phyloP scores from a whole-genome alignment of 768 basidiomycete genomes.

The Leucosporidium creatinivorum region DNA sequence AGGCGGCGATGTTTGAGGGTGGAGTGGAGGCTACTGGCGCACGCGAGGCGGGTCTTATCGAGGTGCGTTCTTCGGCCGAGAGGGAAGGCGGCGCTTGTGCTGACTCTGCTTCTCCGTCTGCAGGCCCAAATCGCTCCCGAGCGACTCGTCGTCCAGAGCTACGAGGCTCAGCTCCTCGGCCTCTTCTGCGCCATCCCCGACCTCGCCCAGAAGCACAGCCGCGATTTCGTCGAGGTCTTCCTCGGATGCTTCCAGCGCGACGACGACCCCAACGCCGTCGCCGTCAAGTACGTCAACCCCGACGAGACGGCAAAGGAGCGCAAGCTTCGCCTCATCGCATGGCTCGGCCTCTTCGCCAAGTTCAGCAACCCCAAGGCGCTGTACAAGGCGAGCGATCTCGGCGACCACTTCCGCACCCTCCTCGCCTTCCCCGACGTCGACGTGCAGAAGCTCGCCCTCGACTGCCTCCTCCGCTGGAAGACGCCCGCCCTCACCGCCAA shows the following conservation, averaged over 20 bases:
- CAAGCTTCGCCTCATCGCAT: conserved; percentile 59
- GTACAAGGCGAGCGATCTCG: conserved; percentile 59
- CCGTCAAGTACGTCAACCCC: conserved; percentile 20
- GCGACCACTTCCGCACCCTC: conserved; percentile 59
- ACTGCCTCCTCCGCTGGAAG: conserved; percentile 77
- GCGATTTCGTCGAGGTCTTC: conserved; percentile 80
- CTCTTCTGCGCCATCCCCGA: conserved; percentile 61
- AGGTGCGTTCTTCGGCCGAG: conserved; percentile 1
- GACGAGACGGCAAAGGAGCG: conserved; percentile 34
- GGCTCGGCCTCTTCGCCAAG: conserved; percentile 80
- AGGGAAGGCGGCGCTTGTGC: background rate
- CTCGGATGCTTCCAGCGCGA: conserved; percentile 46
- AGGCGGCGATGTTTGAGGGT: conserved; percentile 19
- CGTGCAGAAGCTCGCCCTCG: conserved; percentile 66
- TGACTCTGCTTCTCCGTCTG: background rate
- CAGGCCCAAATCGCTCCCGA: conserved; percentile 44
- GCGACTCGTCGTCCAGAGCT: conserved; percentile 65
- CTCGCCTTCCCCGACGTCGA: conserved; percentile 76
- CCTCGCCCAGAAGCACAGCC: conserved; percentile 77
- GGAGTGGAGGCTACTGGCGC: conserved; percentile 15
- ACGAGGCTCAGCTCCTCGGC: conserved; percentile 70
- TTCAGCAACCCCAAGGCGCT: conserved; percentile 89
- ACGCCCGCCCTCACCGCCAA: conserved; percentile 50
- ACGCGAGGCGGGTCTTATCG: conserved; percentile 12
- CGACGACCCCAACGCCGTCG: conserved; percentile 29